phyloP scores from a whole-genome alignment of 331 rosid genomes.

The Rhamnella rubrinervis region DNA sequence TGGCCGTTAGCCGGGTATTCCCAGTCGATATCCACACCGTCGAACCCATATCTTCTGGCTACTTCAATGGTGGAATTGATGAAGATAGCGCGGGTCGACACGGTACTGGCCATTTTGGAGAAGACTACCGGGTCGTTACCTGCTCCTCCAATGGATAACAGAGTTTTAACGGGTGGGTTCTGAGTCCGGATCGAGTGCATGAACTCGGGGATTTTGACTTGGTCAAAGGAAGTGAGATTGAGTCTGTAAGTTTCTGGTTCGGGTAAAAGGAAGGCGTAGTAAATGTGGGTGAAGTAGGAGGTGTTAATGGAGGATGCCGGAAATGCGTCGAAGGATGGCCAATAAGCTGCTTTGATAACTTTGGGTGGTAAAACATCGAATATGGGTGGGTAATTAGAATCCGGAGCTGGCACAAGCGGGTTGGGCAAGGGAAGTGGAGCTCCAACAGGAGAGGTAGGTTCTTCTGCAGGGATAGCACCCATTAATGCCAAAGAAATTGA shows the following conservation, averaged over 20 bases:
- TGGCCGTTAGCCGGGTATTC: conserved; percentile 49
- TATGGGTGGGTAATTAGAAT: background rate
- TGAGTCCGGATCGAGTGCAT: conserved; percentile 33
- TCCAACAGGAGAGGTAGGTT: background rate
- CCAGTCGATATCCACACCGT: conserved; percentile 88
- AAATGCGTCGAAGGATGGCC: conserved; percentile 48
- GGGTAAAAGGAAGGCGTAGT: conserved; percentile 62
- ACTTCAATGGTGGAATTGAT: conserved; percentile 58
- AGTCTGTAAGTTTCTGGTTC: conserved; percentile 45
- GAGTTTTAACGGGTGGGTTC: conserved; percentile 49
- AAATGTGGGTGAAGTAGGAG: conserved; percentile 68
- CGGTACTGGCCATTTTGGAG: conserved; percentile 44
- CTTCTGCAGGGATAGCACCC: background rate
- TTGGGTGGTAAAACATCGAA: background rate
- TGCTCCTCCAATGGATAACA: conserved; percentile 77
- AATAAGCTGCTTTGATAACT: conserved; percentile 70
- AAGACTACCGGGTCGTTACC: conserved; percentile 44
- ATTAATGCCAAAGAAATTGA: background rate
- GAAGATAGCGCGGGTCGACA: conserved; percentile 38
- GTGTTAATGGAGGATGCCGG: conserved; percentile 54
- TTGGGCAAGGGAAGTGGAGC: background rate
- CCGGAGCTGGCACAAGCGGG: background rate
- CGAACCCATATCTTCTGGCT: conserved; percentile 59
- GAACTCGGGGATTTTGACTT: conserved; percentile 38
- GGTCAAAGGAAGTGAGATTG: conserved; percentile 27